phyloP scores from a whole-genome alignment of 169 alveolate genomes.

The Cryptosporidium ubiquitum region DNA sequence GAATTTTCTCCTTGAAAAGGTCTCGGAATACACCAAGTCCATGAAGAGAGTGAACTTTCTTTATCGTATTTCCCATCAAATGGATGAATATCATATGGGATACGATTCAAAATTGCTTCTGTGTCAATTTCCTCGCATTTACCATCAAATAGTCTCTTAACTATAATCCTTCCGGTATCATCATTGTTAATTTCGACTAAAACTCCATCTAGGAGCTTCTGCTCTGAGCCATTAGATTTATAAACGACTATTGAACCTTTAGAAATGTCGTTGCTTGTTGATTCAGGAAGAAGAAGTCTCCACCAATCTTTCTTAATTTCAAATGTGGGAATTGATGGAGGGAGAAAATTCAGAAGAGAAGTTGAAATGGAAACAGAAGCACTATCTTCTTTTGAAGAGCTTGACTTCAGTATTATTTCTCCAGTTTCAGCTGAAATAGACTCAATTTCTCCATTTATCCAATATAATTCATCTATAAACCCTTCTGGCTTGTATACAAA shows the following conservation, averaged over 20 bases:
- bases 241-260: slow-evolving; percentile 47
- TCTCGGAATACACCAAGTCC: slow-evolving; percentile 73
- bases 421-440: slow-evolving; percentile 44
- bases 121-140: neutral
- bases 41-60: slow-evolving; percentile 41
- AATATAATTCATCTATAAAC: neutral
- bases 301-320: slow-evolving; percentile 42
- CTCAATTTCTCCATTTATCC: slow-evolving; percentile 42
- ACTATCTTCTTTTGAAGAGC: neutral
- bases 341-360: slow-evolving; percentile 22
- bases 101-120: neutral
- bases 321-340: slow-evolving; percentile 61
- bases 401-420: slow-evolving; percentile 19
- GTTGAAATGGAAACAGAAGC: slow-evolving; percentile 5
- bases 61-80: slow-evolving; percentile 21
- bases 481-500: neutral
- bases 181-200: neutral
- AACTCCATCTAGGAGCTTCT: slow-evolving; percentile 35
- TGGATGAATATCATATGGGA: slow-evolving; percentile 63
- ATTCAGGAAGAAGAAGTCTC: slow-evolving; percentile 38
- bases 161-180: neutral
- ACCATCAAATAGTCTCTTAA: slow-evolving; percentile 20
- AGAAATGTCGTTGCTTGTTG: neutral
- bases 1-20: slow-evolving; percentile 42
- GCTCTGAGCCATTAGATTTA: neutral